These are phyloP conservation scores for Sporobolomyces phaffii DNA, from an alignment of 768 basidiomycete species.

Conservation along the genomic window DNA sequence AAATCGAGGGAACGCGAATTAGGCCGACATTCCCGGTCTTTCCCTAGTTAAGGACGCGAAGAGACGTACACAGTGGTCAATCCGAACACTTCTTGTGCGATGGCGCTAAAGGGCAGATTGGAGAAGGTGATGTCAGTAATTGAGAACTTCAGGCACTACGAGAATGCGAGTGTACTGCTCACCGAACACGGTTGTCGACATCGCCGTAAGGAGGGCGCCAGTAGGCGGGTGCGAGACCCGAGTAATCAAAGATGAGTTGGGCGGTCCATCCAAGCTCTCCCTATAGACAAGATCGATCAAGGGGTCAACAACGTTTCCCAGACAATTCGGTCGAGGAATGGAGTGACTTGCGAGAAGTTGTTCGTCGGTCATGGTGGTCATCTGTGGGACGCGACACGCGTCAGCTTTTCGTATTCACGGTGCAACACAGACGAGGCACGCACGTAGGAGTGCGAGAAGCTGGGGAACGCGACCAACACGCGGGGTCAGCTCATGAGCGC, in stretches of 20 bases:
- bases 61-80: constrained; percentile 56
- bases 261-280: constrained; percentile 73
- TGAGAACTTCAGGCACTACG: too few relatives aligned
- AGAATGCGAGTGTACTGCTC: too few relatives aligned
- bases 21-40: too few relatives aligned
- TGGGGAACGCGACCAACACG: constrained; percentile 41
- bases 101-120: constrained; percentile 50
- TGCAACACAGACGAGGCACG: neutral
- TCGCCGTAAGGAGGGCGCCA: constrained; percentile 77
- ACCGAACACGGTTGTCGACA: constrained; percentile 66
- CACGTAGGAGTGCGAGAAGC: constrained; percentile 60
- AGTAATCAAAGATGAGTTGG: constrained; percentile 70
- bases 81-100: constrained; percentile 81
- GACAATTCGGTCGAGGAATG: too few relatives aligned
- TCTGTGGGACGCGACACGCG: constrained; percentile 49
- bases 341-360: constrained; percentile 58
- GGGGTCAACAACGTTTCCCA: too few relatives aligned
- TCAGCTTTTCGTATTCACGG: neutral
- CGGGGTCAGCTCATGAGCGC: neutral
- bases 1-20: too few relatives aligned
- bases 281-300: too few relatives aligned
- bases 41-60: too few relatives aligned
- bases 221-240: constrained; percentile 65
- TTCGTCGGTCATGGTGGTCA: constrained; percentile 68
- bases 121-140: too few relatives aligned